A percentile compares a stretch with the other conserved stretches of the same genome.
phyloP scores from a whole-genome alignment of 495 filamentous ascomycete species.

The Mycothermus thermophilus region DNA sequence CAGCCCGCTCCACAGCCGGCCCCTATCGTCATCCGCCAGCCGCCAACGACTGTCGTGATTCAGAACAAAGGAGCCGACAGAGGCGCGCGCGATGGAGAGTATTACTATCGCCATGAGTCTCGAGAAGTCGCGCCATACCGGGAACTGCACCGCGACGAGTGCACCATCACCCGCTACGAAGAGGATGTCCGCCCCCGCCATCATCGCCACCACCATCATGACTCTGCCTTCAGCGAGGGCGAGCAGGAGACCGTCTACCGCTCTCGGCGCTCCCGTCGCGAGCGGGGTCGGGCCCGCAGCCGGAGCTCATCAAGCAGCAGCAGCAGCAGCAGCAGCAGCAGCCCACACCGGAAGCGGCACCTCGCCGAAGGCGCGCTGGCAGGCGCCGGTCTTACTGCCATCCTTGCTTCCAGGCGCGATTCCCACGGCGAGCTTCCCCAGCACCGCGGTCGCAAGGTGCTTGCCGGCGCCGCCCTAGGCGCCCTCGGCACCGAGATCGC shows the following conservation, averaged over 20 bases:
- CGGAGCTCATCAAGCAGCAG: not conserved
- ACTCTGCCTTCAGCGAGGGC: constrained; percentile 22
- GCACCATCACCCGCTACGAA: constrained; percentile 39
- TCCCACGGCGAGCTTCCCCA: constrained; percentile 43
- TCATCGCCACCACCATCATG: constrained; percentile 34
- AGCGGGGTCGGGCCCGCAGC: not conserved
- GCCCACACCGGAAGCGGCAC: constrained; percentile 55
- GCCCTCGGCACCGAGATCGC: constrained; percentile 68
- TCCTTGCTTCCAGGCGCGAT: constrained; percentile 55
- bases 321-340: constrained; percentile 2
- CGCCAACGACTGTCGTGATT: constrained; percentile 53
- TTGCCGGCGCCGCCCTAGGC: constrained; percentile 70
- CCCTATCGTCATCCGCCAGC: constrained; percentile 58
- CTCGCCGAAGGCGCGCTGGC: constrained; percentile 77
- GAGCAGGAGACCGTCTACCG: constrained; percentile 41
- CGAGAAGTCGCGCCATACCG: constrained; percentile 34
- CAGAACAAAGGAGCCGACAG: constrained; percentile 34
- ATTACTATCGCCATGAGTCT: constrained; percentile 39
- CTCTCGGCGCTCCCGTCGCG: constrained; percentile 19
- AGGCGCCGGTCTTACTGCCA: constrained; percentile 60
- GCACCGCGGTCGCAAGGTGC: constrained; percentile 54
- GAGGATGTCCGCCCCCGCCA: constrained; percentile 22
- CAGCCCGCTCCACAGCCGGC: constrained; percentile 33
- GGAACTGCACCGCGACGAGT: constrained; percentile 44
- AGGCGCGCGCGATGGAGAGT: constrained; percentile 20